A percentile compares a stretch with the other conserved stretches of the same genome.
Evolutionary conservation across 176 grass and related monocot species (phyloP).

Genomic region (Phoenix dactylifera): DNA sequence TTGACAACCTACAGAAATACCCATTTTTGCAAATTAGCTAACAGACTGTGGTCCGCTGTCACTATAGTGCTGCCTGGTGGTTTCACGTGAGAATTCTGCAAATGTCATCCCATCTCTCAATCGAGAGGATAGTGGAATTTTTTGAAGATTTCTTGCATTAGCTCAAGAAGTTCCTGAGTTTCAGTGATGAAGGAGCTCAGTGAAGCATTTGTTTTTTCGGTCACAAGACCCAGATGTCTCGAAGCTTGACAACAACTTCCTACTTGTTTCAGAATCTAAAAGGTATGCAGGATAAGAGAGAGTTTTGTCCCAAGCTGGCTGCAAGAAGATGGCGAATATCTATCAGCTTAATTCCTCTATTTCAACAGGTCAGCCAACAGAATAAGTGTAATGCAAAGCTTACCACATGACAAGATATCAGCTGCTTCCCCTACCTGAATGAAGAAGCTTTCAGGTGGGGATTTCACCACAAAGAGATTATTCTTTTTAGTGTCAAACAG

Average conservation of each 20-base stretch:
- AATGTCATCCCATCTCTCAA: conserved; percentile 86
- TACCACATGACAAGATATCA: conserved; percentile 62
- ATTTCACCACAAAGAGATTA: conserved; percentile 54
- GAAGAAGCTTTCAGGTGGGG: conserved; percentile 54
- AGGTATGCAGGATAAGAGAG: conserved; percentile 25
- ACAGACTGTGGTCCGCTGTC: conserved; percentile 42
- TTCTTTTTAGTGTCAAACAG: conserved; percentile 39
- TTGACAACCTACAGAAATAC: no score
- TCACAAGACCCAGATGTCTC: background rate
- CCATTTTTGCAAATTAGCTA: no score
- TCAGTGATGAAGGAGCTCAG: background rate
- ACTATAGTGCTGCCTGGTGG: conserved; percentile 79
- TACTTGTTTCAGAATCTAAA: conserved; percentile 20
- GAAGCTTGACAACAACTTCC: background rate
- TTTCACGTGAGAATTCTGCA: conserved; percentile 79
- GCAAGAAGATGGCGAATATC: conserved; percentile 80
- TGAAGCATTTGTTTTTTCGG: conserved; percentile 1
- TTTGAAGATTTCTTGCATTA: conserved; percentile 41
- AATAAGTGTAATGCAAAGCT: conserved; percentile 64
- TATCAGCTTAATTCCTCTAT: conserved; percentile 53
- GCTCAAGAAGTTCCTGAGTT: background rate
- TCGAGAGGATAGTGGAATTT: conserved; percentile 50
- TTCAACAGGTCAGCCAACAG: conserved; percentile 44
- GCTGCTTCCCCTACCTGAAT: conserved; percentile 79
- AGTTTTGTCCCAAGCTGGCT: conserved; percentile 73